These are phyloP conservation scores for Pseudocercospora fuligena DNA, from an alignment of 2,329 filamentous ascomycete genomes.

Conservation along the genomic window DNA sequence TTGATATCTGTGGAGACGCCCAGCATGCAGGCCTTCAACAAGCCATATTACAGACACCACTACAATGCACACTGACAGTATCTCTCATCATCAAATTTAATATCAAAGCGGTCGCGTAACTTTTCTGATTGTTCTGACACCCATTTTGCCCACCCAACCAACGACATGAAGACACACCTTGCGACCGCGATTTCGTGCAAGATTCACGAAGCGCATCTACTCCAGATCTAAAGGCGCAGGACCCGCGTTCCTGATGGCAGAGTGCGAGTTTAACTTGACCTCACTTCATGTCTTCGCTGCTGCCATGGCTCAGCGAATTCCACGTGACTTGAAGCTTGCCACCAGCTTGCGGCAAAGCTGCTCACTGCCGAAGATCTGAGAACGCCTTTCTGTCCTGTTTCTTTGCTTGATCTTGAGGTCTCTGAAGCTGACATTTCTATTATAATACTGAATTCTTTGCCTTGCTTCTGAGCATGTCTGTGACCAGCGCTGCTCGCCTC, in stretches of 20 bases:
- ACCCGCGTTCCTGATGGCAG: neutral
- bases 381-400: neutral
- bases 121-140: constrained; percentile 1
- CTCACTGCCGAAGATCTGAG: neutral
- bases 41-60: constrained; percentile 5
- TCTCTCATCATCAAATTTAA: neutral
- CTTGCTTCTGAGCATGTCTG: neutral
- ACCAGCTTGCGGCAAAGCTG: neutral
- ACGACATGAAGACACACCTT: neutral
- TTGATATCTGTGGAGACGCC: constrained; percentile 5
- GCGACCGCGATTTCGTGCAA: neutral
- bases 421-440: neutral
- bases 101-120: constrained; percentile 8
- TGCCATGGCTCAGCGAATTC: neutral
- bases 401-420: neutral
- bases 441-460: neutral
- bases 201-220: neutral
- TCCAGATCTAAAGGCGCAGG: neutral
- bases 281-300: neutral
- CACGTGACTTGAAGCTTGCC: neutral
- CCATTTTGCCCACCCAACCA: neutral
- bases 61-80: neutral
- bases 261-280: neutral
- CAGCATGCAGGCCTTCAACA: constrained; percentile 4
- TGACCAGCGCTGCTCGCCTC: neutral